Evolutionary conservation across 371 early-diverging fungal genomes (phyloP), one percentile per base, ranked within the genome.

Genomic region (Lichtheimia corymbifera): DNA sequence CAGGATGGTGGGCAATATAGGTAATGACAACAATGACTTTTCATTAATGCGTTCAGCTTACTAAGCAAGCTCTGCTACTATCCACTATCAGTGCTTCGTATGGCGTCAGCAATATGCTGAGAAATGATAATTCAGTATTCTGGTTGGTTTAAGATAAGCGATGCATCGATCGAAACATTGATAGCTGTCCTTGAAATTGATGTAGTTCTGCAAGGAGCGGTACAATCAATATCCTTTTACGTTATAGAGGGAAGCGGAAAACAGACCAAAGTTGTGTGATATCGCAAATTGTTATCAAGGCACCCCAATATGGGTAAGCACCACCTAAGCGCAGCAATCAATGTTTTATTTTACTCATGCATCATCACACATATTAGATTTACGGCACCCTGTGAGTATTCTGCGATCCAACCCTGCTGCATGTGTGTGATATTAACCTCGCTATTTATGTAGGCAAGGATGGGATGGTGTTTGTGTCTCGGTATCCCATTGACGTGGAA

Each of bases 401-500:
- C 35, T 11, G 35, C 35, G 4, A 2, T 2, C 9, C 35, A 35
- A 7, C 1, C 11, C 6, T 35, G 35, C 7, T 22, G 4, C 28
- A 35, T 11, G 11, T 47, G n/a, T n/a, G 7, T 47, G n/a, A 47
- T 22, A 18, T n/a, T 22, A 17, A 22, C 17, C 17, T n/a, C 17
- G 13, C 7, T 13, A 22, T 22, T 2, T 22, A 22, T 22, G 5
- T 42, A 56, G 57, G 45, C 50, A 70, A 70, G 63, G 70, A 70
- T 28, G 70, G 70, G 13, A 56, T 70, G 47, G 54, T 70, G 20
- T 70, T 70, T 53, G 55, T 70, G 18, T 66, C 70, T 7, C 58
- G 66, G 25, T 50, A 66, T 30, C 64, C 66, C 22, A 66, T 70
- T 40, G 63, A 66, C 50, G 24, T 70, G 4, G 63, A 66, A 57